Percentiles rank a stretch among this genome's conserved stretches.
Evolutionary conservation across 441 rosid genomes (phyloP).

Genomic region (Lepidium campestre): DNA sequence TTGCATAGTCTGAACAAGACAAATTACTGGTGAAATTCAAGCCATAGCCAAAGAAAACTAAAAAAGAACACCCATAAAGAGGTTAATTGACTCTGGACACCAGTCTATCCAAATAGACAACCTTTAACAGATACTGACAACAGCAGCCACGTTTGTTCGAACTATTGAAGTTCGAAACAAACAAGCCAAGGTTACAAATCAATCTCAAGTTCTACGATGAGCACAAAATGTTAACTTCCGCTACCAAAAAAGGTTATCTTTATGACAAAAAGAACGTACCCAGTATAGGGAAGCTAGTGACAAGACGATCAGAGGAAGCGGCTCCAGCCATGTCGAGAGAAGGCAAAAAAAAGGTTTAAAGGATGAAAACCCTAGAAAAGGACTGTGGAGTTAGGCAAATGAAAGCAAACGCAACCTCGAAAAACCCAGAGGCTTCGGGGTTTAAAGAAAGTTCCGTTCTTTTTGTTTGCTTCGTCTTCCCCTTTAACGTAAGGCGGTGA

Average conservation of each 20-base stretch:
- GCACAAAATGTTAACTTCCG: constrained; percentile 2
- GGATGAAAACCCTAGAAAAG: constrained; percentile 30
- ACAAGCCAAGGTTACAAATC: not conserved
- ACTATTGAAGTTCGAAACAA: not conserved
- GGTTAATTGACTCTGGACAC: not conserved
- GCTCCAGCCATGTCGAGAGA: constrained; percentile 31
- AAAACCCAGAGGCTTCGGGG: constrained; percentile 22
- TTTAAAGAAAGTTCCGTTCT: constrained; percentile 21
- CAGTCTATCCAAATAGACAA: constrained; percentile 1
- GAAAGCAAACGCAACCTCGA: constrained; percentile 21
- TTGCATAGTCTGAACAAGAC: not conserved
- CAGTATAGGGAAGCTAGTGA: constrained; percentile 35
- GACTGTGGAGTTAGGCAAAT: constrained; percentile 5
- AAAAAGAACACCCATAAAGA: not conserved
- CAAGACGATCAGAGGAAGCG: constrained; percentile 52
- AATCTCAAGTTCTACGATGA: not conserved
- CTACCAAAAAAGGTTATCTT: not conserved
- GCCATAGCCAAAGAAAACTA: not conserved
- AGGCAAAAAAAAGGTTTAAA: not conserved
- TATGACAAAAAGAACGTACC: constrained; percentile 27
- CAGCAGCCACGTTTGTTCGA: not conserved
- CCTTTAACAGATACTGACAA: not conserved
- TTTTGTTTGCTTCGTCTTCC: constrained; percentile 24
- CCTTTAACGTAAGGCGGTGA: constrained; percentile 25
- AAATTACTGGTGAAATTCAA: constrained; percentile 7